Evolutionary conservation across 2,329 filamentous ascomycete species (phyloP), one percentile per base, ranked within the genome.

Genomic region (Coniochaeta sp.): DNA sequence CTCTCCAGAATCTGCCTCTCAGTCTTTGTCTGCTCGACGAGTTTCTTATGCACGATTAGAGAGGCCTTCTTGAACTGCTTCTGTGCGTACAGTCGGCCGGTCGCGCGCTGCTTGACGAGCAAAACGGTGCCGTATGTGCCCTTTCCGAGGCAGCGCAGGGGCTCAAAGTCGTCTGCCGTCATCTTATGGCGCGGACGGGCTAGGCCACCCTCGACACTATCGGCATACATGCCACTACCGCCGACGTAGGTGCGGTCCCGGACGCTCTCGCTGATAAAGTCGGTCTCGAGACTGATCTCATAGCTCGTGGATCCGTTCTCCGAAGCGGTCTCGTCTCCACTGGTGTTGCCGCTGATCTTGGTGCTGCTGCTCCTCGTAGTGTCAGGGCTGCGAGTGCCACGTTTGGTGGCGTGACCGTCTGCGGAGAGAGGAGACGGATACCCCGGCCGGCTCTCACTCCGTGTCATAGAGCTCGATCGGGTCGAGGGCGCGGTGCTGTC

Each of bases 61-160:
- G 92, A 96, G 0, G 96, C 95, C 77, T 99, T 99, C 73, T 93
- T 95, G 77, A 99, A 95, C 75, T 98, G 93, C 79, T 99, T 99
- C 78, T 99, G 96, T 0, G 95, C 96, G 70, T 93, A 99, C 5
- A 99, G 83, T 50, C 90, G 88, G 47, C 95, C 95, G 1, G 93
- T 97, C 32, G 85, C 78, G 57, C 86, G 86, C 76, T 99, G 93
- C 76, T 93, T 95, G 62, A 99, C 96, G 30, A 99, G 82, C 54
- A 96, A 79, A 12, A 99, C 96, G 0, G 93, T 99, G 38, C 95
- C 95, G 71, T 95, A 99, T 16, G 95, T 92, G 56, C 95, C 95
- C 72, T 98, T 98, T 60, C 96, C 96, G 24, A 99, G 87, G 73
- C 93, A 98, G 57, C 91, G 90, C 57, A 99, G 78, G 12, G 90